These are phyloP conservation scores for Nitzschia sp. DNA, from an alignment of 108 stramenopile genomes.

Conservation along the genomic window DNA sequence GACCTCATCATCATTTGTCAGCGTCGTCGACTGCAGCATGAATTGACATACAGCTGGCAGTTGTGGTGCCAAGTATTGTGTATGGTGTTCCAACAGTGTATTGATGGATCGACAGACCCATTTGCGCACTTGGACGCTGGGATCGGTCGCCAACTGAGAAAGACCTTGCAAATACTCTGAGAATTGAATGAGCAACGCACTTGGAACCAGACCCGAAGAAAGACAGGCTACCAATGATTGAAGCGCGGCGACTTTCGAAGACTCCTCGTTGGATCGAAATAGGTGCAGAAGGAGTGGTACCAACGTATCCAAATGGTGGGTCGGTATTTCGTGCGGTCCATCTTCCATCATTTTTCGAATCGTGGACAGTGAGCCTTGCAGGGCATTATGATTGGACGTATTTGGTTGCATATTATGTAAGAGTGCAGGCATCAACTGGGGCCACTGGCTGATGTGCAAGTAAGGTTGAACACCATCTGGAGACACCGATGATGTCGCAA, in stretches of 20 bases:
- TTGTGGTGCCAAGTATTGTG: slow-evolving; percentile 76
- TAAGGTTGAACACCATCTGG: slow-evolving; percentile 44
- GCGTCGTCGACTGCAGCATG: slow-evolving; percentile 68
- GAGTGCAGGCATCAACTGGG: slow-evolving; percentile 41
- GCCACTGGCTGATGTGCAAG: slow-evolving; percentile 43
- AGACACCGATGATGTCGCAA: slow-evolving; percentile 51
- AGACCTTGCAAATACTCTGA: slow-evolving; percentile 71
- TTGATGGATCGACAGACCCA: slow-evolving; percentile 90
- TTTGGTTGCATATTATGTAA: slow-evolving; percentile 32
- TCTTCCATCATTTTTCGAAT: slow-evolving; percentile 86
- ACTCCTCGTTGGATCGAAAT: slow-evolving; percentile 34
- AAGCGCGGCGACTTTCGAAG: slow-evolving; percentile 42
- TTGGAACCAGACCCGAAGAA: slow-evolving; percentile 49
- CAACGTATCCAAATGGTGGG: slow-evolving; percentile 50
- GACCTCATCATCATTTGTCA: slow-evolving; percentile 36
- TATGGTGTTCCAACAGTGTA: slow-evolving; percentile 54
- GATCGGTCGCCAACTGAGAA: slow-evolving; percentile 63
- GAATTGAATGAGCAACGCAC: slow-evolving; percentile 76
- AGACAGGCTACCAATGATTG: slow-evolving; percentile 58
- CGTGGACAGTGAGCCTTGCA: slow-evolving; percentile 55
- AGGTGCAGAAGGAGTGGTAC: slow-evolving; percentile 59
- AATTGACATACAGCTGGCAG: slow-evolving; percentile 74
- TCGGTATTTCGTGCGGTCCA: slow-evolving; percentile 56
- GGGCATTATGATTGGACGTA: slow-evolving; percentile 12
- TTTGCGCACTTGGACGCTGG: slow-evolving; percentile 59